phyloP scores from a whole-genome alignment of 2,329 filamentous ascomycete genomes.

The Phoma sp. region DNA sequence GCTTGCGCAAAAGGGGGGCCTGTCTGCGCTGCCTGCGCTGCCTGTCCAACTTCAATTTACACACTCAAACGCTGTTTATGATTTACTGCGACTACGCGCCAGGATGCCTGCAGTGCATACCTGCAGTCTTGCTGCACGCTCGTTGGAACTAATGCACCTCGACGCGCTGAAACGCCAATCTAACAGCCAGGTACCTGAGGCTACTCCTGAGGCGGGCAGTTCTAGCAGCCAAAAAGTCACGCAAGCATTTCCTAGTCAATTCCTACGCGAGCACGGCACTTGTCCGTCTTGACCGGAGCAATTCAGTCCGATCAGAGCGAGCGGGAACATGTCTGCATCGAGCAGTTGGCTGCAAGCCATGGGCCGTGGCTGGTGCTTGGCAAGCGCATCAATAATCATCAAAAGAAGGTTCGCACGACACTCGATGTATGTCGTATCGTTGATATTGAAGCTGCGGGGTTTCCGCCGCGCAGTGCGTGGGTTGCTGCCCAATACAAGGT shows the following conservation, averaged over 20 bases:
- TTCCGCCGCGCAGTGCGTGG: neutral
- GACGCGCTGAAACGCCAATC: conserved; percentile 14
- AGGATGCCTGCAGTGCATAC: conserved; percentile 8
- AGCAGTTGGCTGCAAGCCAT: conserved; percentile 5
- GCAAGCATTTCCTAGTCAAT: neutral
- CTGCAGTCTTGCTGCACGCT: conserved; percentile 9
- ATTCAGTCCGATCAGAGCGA: conserved; percentile 11
- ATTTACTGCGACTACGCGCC: conserved; percentile 11
- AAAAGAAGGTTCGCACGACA: neutral
- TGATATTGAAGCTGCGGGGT: neutral
- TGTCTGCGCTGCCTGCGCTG: neutral
- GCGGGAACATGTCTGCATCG: conserved; percentile 11
- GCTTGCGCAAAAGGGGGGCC: conserved; percentile 14
- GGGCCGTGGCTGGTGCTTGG: neutral
- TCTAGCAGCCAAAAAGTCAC: neutral
- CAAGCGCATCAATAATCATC: neutral
- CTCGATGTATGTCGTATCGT: neutral
- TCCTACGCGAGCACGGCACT: conserved; percentile 13
- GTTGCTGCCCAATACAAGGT: neutral
- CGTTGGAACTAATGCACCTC: conserved; percentile 14
- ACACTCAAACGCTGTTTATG: conserved; percentile 1
- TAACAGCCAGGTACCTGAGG: conserved; percentile 6
- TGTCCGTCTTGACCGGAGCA: conserved; percentile 4
- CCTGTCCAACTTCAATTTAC: neutral
- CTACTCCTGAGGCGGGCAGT: conserved; percentile 8